These are phyloP conservation scores for Penstemon davidsonii DNA, from an alignment of 257 asterid genomes.

Conservation along the genomic window DNA sequence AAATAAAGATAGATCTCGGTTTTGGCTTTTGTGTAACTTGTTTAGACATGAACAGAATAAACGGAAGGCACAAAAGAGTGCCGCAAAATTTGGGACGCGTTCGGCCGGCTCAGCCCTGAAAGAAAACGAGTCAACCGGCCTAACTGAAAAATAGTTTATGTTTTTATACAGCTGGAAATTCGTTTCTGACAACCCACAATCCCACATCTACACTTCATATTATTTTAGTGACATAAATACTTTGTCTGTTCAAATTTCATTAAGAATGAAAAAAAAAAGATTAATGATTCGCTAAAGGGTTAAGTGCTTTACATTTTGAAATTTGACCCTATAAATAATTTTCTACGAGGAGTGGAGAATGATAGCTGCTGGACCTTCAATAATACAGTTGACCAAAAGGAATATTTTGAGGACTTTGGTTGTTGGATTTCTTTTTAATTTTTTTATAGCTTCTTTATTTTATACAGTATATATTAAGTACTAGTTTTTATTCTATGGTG, in stretches of 20 bases:
- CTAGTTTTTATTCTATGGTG: too few relatives aligned
- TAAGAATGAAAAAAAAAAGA: background rate
- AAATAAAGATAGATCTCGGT: too few relatives aligned
- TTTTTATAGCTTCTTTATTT: background rate
- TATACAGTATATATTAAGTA: too few relatives aligned
- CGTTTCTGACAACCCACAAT: background rate
- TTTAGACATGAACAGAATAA: background rate
- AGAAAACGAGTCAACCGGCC: conserved; percentile 28
- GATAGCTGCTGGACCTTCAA: background rate
- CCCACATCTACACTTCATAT: background rate
- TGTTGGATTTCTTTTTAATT: background rate
- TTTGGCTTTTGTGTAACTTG: too few relatives aligned
- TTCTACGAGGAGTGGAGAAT: background rate
- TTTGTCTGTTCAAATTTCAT: background rate
- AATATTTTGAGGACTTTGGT: background rate
- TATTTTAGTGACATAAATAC: background rate
- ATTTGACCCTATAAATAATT: background rate
- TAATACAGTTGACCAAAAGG: background rate
- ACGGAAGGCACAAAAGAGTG: background rate
- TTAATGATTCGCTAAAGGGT: conserved; percentile 21
- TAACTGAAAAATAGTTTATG: conserved; percentile 2
- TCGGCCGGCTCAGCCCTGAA: conserved; percentile 37
- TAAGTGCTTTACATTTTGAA: conserved; percentile 13
- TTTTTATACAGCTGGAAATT: conserved; percentile 34
- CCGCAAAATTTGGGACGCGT: background rate